Base-by-base conservation (phyloP, 352 stramenopile species). In the Thraustochytrium sp. region DNA sequence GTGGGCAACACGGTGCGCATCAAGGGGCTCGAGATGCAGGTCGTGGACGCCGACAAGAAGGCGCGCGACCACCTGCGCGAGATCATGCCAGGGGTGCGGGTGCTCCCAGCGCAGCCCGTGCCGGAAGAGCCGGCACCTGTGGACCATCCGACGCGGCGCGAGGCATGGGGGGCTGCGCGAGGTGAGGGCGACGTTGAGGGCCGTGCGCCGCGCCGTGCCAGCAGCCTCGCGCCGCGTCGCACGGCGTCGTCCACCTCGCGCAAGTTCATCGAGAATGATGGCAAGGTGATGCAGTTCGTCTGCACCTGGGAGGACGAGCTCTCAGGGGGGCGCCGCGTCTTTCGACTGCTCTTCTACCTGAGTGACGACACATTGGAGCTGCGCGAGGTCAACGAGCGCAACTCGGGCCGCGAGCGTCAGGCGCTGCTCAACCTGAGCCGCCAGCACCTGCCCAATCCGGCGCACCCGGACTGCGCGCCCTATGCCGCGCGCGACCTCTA, bases 191-290 rank as follows among this genome's bases (percentile, higher is more conserved):
- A n/a, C n/a, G n/a, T n/a, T n/a, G n/a, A n/a, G n/a, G n/a, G n/a
- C n/a, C n/a, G n/a, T n/a, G n/a, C n/a, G n/a, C n/a, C n/a, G n/a
- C n/a, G n/a, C n/a, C n/a, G n/a, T n/a, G n/a, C n/a, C n/a, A n/a
- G n/a, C n/a, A n/a, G n/a, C n/a, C n/a, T n/a, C n/a, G n/a, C n/a
- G n/a, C n/a, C n/a, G n/a, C n/a, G n/a, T n/a, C n/a, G n/a, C n/a
- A 13, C 16, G 18, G 29, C 65, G 16, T n/a, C 8, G 31, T 64
- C 40, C 11, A 62, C 65, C 26, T 80, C 68, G 26, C 68, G 34
- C 1, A 76, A 80, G 51, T 80, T 80, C 38, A 80, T 80, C 68
- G 68, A 68, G n/a, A 63, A 80, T 13, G 68, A 68, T n/a, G 68
- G 68, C n/a, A 80, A 80, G 34, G 68, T 80, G 5, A 46, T 80